Percentiles rank a stretch among this genome's conserved stretches.
These are phyloP conservation scores for Coniochaeta prunicola DNA, from an alignment of 2,329 filamentous ascomycete genomes.

Conservation along the genomic window DNA sequence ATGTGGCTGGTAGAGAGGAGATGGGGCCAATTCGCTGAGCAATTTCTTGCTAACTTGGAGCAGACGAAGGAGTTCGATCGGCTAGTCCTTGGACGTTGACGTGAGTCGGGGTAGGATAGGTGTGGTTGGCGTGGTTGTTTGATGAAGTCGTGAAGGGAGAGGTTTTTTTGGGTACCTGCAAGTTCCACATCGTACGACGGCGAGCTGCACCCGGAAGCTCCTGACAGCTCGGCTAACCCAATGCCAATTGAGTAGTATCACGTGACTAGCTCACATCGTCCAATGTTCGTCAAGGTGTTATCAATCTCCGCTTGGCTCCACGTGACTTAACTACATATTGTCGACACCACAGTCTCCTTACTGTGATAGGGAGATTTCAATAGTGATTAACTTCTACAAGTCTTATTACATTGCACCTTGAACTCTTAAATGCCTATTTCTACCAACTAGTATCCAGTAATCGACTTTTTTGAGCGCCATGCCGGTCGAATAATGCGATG, in stretches of 20 bases:
- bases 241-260: not conserved
- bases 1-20: conserved; percentile 12
- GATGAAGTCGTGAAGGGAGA: not conserved
- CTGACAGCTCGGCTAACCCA: conserved; percentile 1
- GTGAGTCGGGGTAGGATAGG: not conserved
- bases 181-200: not conserved
- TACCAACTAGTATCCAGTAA: too few species aligned
- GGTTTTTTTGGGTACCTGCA: not conserved
- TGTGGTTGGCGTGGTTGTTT: not conserved
- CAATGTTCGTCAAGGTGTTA: not conserved
- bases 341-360: too few species aligned
- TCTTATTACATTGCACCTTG: too few species aligned
- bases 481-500: too few species aligned
- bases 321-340: too few species aligned
- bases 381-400: too few species aligned
- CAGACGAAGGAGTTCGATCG: not conserved
- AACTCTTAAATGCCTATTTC: too few species aligned
- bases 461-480: too few species aligned
- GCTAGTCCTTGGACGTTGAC: not conserved
- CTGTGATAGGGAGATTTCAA: too few species aligned
- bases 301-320: conserved; percentile 70
- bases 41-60: not conserved
- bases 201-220: conserved; percentile 1
- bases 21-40: conserved; percentile 17
- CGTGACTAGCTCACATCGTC: not conserved